Evolutionary conservation across 306 rosid genomes (phyloP).

Genomic region (Acmispon strigosus): DNA sequence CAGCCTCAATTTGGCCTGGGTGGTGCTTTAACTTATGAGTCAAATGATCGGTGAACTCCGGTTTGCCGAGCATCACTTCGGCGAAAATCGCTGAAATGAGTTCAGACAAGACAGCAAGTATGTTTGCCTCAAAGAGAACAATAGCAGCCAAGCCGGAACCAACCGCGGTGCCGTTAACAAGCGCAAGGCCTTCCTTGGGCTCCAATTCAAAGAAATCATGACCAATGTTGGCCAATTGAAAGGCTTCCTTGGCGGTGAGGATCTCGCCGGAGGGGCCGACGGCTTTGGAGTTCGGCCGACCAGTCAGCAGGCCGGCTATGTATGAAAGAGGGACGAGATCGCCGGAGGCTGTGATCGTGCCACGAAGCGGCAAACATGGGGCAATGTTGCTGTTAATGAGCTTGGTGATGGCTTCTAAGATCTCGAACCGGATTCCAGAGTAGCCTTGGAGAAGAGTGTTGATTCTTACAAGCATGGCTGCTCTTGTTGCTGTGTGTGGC

Average conservation of each 20-base stretch:
- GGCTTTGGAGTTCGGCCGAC: conserved; percentile 70
- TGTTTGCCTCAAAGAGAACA: conserved; percentile 76
- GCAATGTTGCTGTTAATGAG: conserved; percentile 63
- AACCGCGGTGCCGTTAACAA: conserved; percentile 89
- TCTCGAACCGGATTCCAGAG: conserved; percentile 86
- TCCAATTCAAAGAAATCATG: conserved; percentile 75
- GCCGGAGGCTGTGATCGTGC: conserved; percentile 79
- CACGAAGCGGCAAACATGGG: conserved; percentile 81
- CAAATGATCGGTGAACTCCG: conserved; percentile 88
- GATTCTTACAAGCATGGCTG: conserved; percentile 80
- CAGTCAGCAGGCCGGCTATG: conserved; percentile 76
- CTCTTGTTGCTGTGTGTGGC: conserved; percentile 74
- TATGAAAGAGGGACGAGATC: conserved; percentile 89
- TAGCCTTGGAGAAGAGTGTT: conserved; percentile 94
- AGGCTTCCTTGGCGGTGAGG: conserved; percentile 58
- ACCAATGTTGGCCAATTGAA: conserved; percentile 42
- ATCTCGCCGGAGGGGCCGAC: conserved; percentile 58
- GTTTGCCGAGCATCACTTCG: conserved; percentile 89
- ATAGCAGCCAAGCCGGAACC: conserved; percentile 87
- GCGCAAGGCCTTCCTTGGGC: conserved; percentile 92
- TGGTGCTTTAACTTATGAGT: conserved; percentile 86
- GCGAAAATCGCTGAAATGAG: conserved; percentile 71
- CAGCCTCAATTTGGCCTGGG: conserved; percentile 95
- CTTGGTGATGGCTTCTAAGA: conserved; percentile 72
- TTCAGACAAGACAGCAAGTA: conserved; percentile 58